A percentile compares a stretch with the other conserved stretches of the same genome.
Evolutionary conservation across 2,329 filamentous ascomycete genomes (phyloP).

Genomic region (Epichloe gansuensis): DNA sequence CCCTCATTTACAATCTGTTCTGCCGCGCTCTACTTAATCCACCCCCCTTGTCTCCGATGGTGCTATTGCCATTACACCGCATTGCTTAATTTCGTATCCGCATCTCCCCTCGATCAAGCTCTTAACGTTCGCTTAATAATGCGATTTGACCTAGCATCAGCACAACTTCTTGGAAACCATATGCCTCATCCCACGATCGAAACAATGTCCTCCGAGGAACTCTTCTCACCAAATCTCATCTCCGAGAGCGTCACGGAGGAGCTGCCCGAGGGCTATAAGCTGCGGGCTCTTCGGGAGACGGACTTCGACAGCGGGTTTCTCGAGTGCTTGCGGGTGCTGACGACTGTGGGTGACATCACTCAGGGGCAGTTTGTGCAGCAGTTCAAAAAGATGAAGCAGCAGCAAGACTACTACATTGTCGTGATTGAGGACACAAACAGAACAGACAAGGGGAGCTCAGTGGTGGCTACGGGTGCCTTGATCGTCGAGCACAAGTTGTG

Average conservation of each 20-base stretch:
- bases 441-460: conserved; percentile 37
- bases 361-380: conserved; percentile 63
- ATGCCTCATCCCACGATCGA: conserved; percentile 4
- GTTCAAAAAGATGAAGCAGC: conserved; percentile 67
- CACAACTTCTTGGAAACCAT: neutral
- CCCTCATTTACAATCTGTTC: too few species aligned
- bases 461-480: conserved; percentile 85
- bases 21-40: too few species aligned
- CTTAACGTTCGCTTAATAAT: too few species aligned
- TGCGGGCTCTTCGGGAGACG: conserved; percentile 64
- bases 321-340: conserved; percentile 81
- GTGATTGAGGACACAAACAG: conserved; percentile 62
- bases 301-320: conserved; percentile 80
- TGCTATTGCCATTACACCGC: too few species aligned
- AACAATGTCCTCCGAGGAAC: conserved; percentile 24
- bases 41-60: too few species aligned
- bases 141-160: too few species aligned
- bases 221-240: conserved; percentile 69
- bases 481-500: conserved; percentile 92
- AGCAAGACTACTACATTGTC: conserved; percentile 73
- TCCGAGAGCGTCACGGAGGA: conserved; percentile 57
- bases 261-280: conserved; percentile 69
- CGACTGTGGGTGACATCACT: conserved; percentile 78
- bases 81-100: too few species aligned
- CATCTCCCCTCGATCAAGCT: too few species aligned